Evolutionary conservation across 1,139 yeast species (phyloP), one percentile per base, ranked within the genome.

Genomic region (Zygosaccharomyces sapae): DNA sequence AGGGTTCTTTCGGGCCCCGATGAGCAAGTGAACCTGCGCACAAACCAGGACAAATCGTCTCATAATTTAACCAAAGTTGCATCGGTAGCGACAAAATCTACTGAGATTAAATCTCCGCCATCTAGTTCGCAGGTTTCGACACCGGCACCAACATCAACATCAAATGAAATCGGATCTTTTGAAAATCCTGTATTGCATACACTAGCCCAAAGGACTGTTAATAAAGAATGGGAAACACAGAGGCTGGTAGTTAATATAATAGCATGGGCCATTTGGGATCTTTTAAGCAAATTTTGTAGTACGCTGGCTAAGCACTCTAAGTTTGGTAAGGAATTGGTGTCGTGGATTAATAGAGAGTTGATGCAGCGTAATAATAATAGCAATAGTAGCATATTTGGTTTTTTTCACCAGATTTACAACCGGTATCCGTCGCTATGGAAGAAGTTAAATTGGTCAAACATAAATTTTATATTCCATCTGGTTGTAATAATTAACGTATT

Each of bases 151-250:
- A 27, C 13, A 43, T 29, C 35, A 40, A 35, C 5, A 40, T 43
- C 24, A 36, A 27, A 27, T 29, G 33, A 38, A 22, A 29, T 59
- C 27, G 63, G 61, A 7, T 51, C 52, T 47, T 58, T 57, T 53
- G 67, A 63, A 45, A 62, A 62, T 48, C 72, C 73, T 16, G 66
- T 66, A n/a, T 50, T 71, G 36, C 51, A 57, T 35, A 55, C 61
- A 42, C 49, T 65, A 25, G 70, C 70, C 29, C 53, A 57, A 13
- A 56, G 73, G 38, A 55, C 67, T 7, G 59, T 67, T 2, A 69
- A 67, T 45, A 73, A 71, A 52, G 74, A 73, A 54, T 56, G 68
- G 22, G 72, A 71, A 40, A 54, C 70, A 10, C 62, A 62, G 46
- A 61, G 62, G 35, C 62, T 70, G 4, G 55, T 72, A 5, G 54